phyloP scores from a whole-genome alignment of 768 basidiomycete species.

The Suillus occidentalis region DNA sequence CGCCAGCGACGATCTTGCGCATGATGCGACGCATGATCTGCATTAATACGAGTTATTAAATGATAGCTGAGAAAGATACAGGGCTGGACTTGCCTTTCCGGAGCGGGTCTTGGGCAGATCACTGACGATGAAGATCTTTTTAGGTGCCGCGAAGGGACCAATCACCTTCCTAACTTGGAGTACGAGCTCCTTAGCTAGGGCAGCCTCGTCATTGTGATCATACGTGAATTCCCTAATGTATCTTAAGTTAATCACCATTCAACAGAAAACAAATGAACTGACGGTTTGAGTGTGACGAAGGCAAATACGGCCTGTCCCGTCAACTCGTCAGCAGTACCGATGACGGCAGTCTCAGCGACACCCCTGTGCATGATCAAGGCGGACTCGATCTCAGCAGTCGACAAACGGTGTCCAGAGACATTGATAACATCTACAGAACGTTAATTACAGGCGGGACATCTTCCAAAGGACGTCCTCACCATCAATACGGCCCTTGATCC shows the following conservation, averaged over 20 bases:
- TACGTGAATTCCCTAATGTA: conserved; percentile 73
- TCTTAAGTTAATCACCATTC: not conserved
- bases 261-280: conserved; percentile 30
- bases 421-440: conserved; percentile 82
- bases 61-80: not conserved
- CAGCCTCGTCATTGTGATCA: conserved; percentile 66
- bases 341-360: conserved; percentile 95
- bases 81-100: conserved; percentile 62
- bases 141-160: conserved; percentile 96
- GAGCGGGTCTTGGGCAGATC: conserved; percentile 95
- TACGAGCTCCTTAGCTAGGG: conserved; percentile 81
- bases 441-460: conserved; percentile 2
- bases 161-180: conserved; percentile 97
- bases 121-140: conserved; percentile 79
- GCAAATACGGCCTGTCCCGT: conserved; percentile 94
- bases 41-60: not conserved
- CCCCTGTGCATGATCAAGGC: conserved; percentile 93
- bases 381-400: conserved; percentile 97
- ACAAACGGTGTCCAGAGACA: conserved; percentile 94
- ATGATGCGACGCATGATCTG: conserved; percentile 94
- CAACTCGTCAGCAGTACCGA: conserved; percentile 82
- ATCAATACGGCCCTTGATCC: conserved; percentile 98
- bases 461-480: conserved; percentile 46
- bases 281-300: conserved; percentile 95
- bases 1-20: conserved; percentile 94